Evolutionary conservation across 257 asterid species (phyloP), one percentile per base, ranked within the genome.

Genomic region (Verbascum thapsus): DNA sequence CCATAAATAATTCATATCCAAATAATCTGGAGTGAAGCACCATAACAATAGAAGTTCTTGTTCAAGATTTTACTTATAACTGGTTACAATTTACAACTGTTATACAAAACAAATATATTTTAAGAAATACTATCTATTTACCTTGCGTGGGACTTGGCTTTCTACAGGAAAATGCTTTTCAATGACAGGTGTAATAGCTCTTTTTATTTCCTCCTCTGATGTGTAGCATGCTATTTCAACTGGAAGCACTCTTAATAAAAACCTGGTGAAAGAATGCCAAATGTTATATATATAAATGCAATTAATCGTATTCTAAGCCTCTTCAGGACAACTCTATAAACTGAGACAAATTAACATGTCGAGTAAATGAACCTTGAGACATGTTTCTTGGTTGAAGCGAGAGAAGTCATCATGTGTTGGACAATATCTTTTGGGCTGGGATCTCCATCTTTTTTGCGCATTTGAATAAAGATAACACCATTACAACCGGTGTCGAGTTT

Each of bases 401-500:
- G 85, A 64, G 97, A 94, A 44, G 90, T 80, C 94, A 90, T 81
- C 95, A 94, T 94, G 78, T 78, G 87, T 34, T 85, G 95, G 57
- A 85, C 85, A 10, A 94, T 85, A 34, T 90, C 94, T 77, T 90
- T 87, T 32, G 95, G 90, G 70, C 72, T 64, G 22, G 99, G 97
- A 76, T 90, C 97, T 61, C 88, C 90, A 49, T 85, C 95, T 72
- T 53, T 84, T 79, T 82, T 85, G 22, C 88, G 86, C 97, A 94
- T 87, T 81, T 85, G 99, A 71, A 94, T 72, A 69, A 94, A 87
- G 61, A 78, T 65, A 62, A 94, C 96, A 63, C 97, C 99, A 56
- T 94, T 94, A 76, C 97, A 90, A 38, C 97, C 97, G 1, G 97
- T 76, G 68, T 85, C 99, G 2, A 94, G 96, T 67, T 78, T 81